Evolutionary conservation across 495 filamentous ascomycete species (phyloP).

Genomic region (Neurospora sp.): DNA sequence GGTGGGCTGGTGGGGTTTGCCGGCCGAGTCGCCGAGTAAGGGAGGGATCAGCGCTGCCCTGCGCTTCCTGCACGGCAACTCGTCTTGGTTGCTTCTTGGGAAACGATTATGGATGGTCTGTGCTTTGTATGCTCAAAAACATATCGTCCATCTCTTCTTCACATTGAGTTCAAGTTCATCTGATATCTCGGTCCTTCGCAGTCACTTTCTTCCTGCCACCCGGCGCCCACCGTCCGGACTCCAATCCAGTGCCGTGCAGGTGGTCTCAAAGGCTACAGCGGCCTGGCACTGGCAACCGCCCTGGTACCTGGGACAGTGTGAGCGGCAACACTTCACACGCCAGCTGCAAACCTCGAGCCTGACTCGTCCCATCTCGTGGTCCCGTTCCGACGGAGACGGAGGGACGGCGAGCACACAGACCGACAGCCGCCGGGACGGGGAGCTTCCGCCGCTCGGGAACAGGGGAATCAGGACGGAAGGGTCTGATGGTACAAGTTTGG

Average conservation of each 20-base stretch:
- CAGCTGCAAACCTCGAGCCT: neutral
- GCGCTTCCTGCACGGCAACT: constrained; percentile 9
- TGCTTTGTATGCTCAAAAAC: neutral
- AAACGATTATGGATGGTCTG: neutral
- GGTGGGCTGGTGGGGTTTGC: constrained; percentile 9
- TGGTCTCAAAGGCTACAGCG: neutral
- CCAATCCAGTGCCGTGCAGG: neutral
- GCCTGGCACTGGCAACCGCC: neutral
- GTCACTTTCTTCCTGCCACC: neutral
- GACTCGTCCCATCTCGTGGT: neutral
- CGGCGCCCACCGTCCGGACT: neutral
- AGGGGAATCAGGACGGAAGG: neutral
- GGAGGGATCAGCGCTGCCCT: constrained; percentile 18
- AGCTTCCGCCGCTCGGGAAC: neutral
- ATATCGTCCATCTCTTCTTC: neutral
- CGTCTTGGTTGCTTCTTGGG: neutral
- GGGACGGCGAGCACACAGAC: neutral
- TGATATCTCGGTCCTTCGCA: neutral
- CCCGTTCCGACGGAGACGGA: neutral
- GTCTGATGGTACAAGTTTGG: neutral
- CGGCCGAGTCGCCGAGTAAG: constrained; percentile 12
- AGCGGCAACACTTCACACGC: neutral
- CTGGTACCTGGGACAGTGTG: neutral
- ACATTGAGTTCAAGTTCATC: neutral
- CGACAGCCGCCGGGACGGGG: neutral